Base-by-base conservation (phyloP, 2,329 filamentous ascomycete genomes). In the Penicillium concentricum region DNA sequence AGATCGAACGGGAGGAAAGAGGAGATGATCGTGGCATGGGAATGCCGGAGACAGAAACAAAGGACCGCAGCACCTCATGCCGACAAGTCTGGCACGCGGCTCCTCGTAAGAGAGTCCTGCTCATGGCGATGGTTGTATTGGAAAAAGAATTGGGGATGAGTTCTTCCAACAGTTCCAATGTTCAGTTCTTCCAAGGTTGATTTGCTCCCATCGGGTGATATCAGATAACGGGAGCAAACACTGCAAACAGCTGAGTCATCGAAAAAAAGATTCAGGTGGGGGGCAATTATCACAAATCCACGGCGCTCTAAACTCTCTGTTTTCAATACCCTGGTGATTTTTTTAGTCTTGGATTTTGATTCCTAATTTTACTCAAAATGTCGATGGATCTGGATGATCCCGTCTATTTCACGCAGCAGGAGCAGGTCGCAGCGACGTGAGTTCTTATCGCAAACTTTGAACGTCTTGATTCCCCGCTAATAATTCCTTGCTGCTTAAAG, bases 301-400 rank as follows among this genome's bases (percentile, higher is more conserved):
- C 47, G 49, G 51, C 16, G 18, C 22, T 51, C 18, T 12, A 18
- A 42, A 24, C 38, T 51, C 38, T 32, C 59, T 42, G n/a, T 54
- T 42, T 51, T 54, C 49, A 37, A 54, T 47, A 51, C 45, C 45
- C 46, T 37, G 8, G 43, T 48, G 32, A 28, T 56, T 54, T 45
- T 41, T 47, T 35, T 50, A 30, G 24, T 26, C 9, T 32, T 42
- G 35, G 37, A 18, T 24, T 22, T 24, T 51, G 12, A 16, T 55
- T 43, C 28, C 28, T 30, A 45, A 39, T 57, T 38, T 35, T 56
- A 12, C 46, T 38, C 58, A 70, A 64, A 28, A 71, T 71, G 69
- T 71, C 69, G 63, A 85, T 85, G 83, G 83, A 86, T 69, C 61
- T 85, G 60, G 83, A 85, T 72, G 77, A 75, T 26, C 81, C 82